Evolutionary conservation across 176 grass and related monocot species (phyloP), one percentile per base, ranked within the genome.

Genomic region (Zoysia japonica): DNA sequence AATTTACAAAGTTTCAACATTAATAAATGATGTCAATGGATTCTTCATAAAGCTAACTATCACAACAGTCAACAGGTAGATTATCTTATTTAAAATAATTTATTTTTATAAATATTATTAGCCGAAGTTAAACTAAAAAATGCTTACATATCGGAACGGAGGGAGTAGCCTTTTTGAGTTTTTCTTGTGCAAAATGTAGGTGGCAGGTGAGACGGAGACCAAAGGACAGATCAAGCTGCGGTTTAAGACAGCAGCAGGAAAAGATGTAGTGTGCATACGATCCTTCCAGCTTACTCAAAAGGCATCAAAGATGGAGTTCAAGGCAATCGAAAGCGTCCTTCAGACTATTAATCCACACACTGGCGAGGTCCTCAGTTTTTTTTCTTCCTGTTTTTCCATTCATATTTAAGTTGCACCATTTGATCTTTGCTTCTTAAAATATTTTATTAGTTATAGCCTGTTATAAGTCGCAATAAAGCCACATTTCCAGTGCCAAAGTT

Each of bases 261-360:
- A 94, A 79, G 96, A 98, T 80, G 96, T 98, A 48, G 96, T 98
- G 47, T 94, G 96, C 77, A 98, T 98, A 55, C 86, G 95, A 15
- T 98, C 95, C 44, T 98, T 98, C 82, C 92, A 98, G 85, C 92
- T 98, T 82, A 93, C 95, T 28, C 95, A 98, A 67, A 98, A 98
- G 71, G 92, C 95, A 72, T 94, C 95, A 5, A 94, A 98, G 82
- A 94, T 98, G 95, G 95, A 98, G 83, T 98, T 98, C 73, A 98
- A 98, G 72, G 95, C 92, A 55, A 94, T 98, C 8, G 95, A 98
- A 83, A 98, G 95, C 1, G 92, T 94, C 69, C 92, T 98, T 11
- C 95, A 98, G 85, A 94, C 92, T 70, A 94, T 98, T 83, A 98
- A 94, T 87, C 95, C 95, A 74, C 95, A 98, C 79, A 92, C 88